phyloP scores from a whole-genome alignment of 163 green algal species.

The Chloroidium sp. region DNA sequence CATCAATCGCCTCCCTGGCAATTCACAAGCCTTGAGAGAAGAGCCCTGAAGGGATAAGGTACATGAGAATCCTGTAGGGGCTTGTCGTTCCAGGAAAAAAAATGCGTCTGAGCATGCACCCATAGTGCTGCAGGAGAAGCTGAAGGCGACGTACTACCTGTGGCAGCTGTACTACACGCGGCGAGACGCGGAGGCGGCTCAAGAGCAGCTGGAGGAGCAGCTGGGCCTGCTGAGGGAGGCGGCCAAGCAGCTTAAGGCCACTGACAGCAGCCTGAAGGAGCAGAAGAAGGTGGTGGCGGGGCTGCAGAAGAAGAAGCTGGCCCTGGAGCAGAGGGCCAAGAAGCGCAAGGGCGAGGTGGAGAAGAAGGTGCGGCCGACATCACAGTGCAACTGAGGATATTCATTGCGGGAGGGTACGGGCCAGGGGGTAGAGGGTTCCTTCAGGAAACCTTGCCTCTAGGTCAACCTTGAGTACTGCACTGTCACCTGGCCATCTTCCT shows the following conservation, averaged over 20 bases:
- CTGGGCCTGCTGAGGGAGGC: slow-evolving; percentile 11
- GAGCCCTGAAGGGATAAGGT: too few species aligned
- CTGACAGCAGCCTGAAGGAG: slow-evolving; percentile 20
- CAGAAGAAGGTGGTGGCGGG: slow-evolving; percentile 36
- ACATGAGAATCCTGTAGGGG: too few species aligned
- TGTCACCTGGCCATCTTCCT: too few species aligned
- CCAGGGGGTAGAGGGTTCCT: too few species aligned
- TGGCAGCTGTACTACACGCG: slow-evolving; percentile 72
- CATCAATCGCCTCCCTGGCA: too few species aligned
- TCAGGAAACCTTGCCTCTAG: too few species aligned
- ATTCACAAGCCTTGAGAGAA: too few species aligned
- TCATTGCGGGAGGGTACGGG: too few species aligned
- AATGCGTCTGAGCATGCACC: too few species aligned
- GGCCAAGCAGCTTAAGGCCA: slow-evolving; percentile 6
- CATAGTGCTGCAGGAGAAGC: slow-evolving; percentile 24
- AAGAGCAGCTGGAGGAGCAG: slow-evolving; percentile 31
- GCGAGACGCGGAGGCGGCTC: slow-evolving; percentile 33
- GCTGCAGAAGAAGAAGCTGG: slow-evolving; percentile 52
- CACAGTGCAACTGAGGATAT: too few species aligned
- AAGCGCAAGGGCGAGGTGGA: slow-evolving; percentile 63
- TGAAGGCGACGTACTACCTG: slow-evolving; percentile 51
- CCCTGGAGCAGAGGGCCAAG: slow-evolving; percentile 62
- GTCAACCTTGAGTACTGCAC: too few species aligned
- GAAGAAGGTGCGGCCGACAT: slow-evolving; percentile 42
- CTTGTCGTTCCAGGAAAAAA: too few species aligned